These are phyloP conservation scores for Dissophora ornata DNA, from an alignment of 192 early-diverging fungal species.

Conservation along the genomic window DNA sequence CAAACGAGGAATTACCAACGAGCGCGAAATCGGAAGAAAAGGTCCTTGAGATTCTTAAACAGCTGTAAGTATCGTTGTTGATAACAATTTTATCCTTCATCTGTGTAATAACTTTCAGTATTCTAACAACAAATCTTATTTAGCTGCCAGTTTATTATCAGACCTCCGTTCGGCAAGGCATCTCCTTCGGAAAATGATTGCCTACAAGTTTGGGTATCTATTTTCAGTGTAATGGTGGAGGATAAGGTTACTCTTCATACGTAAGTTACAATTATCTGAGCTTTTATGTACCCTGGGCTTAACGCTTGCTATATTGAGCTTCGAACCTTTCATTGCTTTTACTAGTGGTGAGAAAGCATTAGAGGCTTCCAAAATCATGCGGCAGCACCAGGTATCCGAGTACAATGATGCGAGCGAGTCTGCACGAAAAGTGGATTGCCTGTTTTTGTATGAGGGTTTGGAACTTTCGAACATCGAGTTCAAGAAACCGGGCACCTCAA, in stretches of 20 bases:
- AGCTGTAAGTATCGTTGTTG: slow-evolving; percentile 10
- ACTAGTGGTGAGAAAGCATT: slow-evolving; percentile 22
- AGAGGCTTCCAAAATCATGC: slow-evolving; percentile 27
- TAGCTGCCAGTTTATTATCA: slow-evolving; percentile 10
- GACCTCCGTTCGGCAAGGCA: slow-evolving; percentile 10
- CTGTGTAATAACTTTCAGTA: not conserved
- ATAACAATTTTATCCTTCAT: not conserved
- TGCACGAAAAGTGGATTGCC: slow-evolving; percentile 25
- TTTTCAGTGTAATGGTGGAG: slow-evolving; percentile 10
- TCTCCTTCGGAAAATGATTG: slow-evolving; percentile 21
- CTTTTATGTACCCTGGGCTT: too few species aligned
- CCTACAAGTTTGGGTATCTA: slow-evolving; percentile 9
- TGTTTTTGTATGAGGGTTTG: slow-evolving; percentile 27
- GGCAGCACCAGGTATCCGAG: slow-evolving; percentile 16
- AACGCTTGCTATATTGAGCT: too few species aligned
- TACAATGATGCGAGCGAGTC: slow-evolving; percentile 18
- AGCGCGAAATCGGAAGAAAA: slow-evolving; percentile 8
- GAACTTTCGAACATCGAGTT: slow-evolving; percentile 39
- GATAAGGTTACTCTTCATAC: slow-evolving; percentile 12
- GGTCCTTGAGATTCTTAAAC: slow-evolving; percentile 5
- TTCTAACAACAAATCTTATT: not conserved
- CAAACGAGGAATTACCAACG: not conserved
- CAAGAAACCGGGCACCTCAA: slow-evolving; percentile 15
- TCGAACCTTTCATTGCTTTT: too few species aligned
- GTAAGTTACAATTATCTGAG: too few species aligned